Percentiles rank a stretch among this genome's conserved stretches.
phyloP scores from a whole-genome alignment of 805 yeast genomes.

The Saccharomycopsis malanga region DNA sequence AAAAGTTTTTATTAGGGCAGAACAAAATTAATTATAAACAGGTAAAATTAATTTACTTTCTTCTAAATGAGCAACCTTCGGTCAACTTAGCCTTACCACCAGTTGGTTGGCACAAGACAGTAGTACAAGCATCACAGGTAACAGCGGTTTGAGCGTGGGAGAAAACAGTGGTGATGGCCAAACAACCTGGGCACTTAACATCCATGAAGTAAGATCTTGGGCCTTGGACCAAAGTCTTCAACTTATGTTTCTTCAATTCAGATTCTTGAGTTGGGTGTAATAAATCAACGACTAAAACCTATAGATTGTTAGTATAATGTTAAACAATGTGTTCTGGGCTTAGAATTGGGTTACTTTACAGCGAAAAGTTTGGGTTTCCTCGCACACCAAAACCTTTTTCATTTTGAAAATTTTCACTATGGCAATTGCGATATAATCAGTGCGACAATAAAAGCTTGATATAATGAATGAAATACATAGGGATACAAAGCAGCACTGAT shows the following conservation, averaged over 20 bases:
- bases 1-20: too few species aligned
- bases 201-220: conserved; percentile 99
- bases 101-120: conserved; percentile 97
- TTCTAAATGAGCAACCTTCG: conserved; percentile 99
- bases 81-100: conserved; percentile 99
- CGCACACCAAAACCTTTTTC: too few species aligned
- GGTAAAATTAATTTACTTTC: conserved; percentile 59
- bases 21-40: neutral
- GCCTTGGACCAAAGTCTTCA: conserved; percentile 92
- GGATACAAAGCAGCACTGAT: too few species aligned
- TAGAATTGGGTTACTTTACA: neutral
- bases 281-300: conserved; percentile 99
- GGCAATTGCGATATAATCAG: neutral
- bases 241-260: conserved; percentile 95
- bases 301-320: conserved; percentile 20
- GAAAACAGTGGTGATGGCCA: conserved; percentile 98
- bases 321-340: neutral
- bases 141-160: conserved; percentile 99
- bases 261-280: conserved; percentile 96
- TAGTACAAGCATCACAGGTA: conserved; percentile 97
- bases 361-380: too few species aligned
- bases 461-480: too few species aligned
- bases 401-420: too few species aligned
- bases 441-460: too few species aligned
- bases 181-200: conserved; percentile 99